These are phyloP conservation scores for Neobulgaria alba DNA, from an alignment of 2,329 filamentous ascomycete species.

Conservation along the genomic window DNA sequence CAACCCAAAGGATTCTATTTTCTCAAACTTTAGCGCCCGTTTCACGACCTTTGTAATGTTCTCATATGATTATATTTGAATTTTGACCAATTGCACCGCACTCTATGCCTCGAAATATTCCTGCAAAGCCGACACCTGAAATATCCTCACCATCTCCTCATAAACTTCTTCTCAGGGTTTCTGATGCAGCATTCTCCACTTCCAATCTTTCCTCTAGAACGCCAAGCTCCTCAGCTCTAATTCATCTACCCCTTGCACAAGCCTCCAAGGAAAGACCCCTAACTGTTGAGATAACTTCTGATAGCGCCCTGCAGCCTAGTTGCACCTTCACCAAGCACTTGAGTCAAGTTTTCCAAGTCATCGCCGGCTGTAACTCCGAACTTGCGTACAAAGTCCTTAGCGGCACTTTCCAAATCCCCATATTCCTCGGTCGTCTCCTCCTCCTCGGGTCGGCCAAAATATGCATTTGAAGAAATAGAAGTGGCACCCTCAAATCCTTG, in stretches of 20 bases:
- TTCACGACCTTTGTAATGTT: too few relatives aligned
- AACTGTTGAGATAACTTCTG: slow-evolving; percentile 54
- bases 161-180: background rate
- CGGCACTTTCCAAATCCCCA: slow-evolving; percentile 83
- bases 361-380: slow-evolving; percentile 95
- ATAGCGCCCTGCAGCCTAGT: slow-evolving; percentile 71
- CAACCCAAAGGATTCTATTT: too few relatives aligned
- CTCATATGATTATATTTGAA: too few relatives aligned
- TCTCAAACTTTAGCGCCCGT: too few relatives aligned
- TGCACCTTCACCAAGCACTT: slow-evolving; percentile 77
- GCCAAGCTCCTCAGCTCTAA: slow-evolving; percentile 7
- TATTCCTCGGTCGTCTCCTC: slow-evolving; percentile 68
- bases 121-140: too few relatives aligned
- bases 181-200: background rate
- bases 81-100: slow-evolving; percentile 8
- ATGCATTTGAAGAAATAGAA: slow-evolving; percentile 90
- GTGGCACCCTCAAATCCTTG: slow-evolving; percentile 89
- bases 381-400: slow-evolving; percentile 90
- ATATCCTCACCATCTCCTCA: background rate
- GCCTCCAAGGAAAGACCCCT: slow-evolving; percentile 13
- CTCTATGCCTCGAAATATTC: slow-evolving; percentile 18
- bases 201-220: slow-evolving; percentile 4
- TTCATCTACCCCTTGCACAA: background rate
- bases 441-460: slow-evolving; percentile 90
- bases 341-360: slow-evolving; percentile 83